Percentiles rank a stretch among this genome's conserved stretches.
phyloP scores from a whole-genome alignment of 768 basidiomycete species.

The Leccinum obscurum region DNA sequence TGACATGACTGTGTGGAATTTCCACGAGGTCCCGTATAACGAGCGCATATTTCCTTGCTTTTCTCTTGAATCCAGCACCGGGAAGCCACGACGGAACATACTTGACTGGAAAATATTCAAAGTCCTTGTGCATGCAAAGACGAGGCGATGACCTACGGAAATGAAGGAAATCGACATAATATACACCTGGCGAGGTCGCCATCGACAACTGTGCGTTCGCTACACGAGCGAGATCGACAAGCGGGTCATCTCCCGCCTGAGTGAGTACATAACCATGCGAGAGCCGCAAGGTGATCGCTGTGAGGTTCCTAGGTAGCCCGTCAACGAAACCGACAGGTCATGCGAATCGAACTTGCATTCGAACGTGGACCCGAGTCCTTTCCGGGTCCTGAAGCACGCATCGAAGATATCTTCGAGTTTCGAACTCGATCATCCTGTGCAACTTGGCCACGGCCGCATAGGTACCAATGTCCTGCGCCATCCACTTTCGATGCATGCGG shows the following conservation, averaged over 20 bases:
- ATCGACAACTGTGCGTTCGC: constrained; percentile 26
- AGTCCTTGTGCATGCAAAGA: neutral
- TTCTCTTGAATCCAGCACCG: constrained; percentile 19
- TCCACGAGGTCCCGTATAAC: constrained; percentile 9
- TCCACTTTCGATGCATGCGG: constrained; percentile 19
- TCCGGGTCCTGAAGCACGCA: constrained; percentile 10
- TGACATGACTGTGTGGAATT: constrained; percentile 12
- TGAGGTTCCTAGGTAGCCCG: constrained; percentile 1
- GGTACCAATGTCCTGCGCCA: constrained; percentile 17
- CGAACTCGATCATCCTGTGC: constrained; percentile 19
- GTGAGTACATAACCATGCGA: constrained; percentile 43
- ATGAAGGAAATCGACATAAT: constrained; percentile 21
- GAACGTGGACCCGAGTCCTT: neutral
- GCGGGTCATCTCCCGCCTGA: constrained; percentile 37
- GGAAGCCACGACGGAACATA: constrained; percentile 27
- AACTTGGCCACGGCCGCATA: constrained; percentile 11
- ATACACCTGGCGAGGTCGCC: constrained; percentile 1
- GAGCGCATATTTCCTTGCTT: constrained; percentile 8
- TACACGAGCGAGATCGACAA: constrained; percentile 30
- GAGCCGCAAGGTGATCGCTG: constrained; percentile 35
- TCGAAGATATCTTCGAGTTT: constrained; percentile 14
- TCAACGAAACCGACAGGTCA: neutral
- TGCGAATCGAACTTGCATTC: neutral
- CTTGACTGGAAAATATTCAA: constrained; percentile 17
- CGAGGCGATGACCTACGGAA: constrained; percentile 7